phyloP scores from a whole-genome alignment of 169 alveolate species.

The Plasmodium billcollinsi region DNA sequence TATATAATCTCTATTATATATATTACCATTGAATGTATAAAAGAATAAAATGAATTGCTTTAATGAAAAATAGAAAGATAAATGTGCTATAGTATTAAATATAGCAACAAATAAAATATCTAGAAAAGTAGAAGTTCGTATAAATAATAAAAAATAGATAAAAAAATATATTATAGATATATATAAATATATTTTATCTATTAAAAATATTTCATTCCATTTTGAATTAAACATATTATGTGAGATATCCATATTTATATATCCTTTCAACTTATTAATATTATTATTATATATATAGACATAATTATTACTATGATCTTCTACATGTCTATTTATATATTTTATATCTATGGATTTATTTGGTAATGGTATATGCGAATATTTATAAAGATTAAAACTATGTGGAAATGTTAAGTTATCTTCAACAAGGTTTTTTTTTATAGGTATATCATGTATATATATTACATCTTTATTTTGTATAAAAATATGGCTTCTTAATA shows the following conservation, averaged over 20 bases:
- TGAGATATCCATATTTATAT: constrained; percentile 17
- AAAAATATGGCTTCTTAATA: constrained; percentile 23
- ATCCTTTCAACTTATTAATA: constrained; percentile 23
- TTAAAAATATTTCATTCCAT: constrained; percentile 34
- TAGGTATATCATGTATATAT: constrained; percentile 25
- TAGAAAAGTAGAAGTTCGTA: constrained; percentile 55
- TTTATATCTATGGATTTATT: constrained; percentile 12
- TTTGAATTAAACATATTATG: constrained; percentile 22
- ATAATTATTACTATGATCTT: not conserved
- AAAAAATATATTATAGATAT: constrained; percentile 30
- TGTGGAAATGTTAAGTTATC: constrained; percentile 6
- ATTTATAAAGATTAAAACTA: constrained; percentile 14
- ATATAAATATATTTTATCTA: constrained; percentile 39
- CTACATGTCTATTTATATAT: constrained; percentile 53
- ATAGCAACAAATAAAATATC: constrained; percentile 41
- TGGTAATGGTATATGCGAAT: constrained; percentile 23
- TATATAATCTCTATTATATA: constrained; percentile 45
- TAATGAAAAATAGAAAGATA: constrained; percentile 56
- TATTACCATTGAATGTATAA: constrained; percentile 58
- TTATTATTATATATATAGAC: not conserved
- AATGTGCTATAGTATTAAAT: constrained; percentile 39
- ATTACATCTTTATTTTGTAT: constrained; percentile 10
- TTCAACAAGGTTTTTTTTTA: not conserved
- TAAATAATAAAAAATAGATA: constrained; percentile 26
- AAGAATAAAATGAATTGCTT: constrained; percentile 61